Base-by-base conservation (phyloP, 371 early-diverging fungal species). In the Aphelidium insulamus region DNA sequence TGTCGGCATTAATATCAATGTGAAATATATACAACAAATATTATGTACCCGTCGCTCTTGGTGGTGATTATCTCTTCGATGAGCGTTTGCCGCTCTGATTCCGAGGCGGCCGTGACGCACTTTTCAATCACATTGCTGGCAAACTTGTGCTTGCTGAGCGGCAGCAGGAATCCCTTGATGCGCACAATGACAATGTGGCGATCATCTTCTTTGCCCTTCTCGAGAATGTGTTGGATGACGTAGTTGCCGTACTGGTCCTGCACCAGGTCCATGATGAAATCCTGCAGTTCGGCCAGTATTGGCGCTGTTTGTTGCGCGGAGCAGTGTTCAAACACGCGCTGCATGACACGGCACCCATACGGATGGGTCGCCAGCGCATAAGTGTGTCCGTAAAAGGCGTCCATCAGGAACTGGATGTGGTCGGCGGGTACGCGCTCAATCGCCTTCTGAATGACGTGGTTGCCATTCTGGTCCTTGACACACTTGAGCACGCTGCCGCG, bases 221-320 rank as follows among this genome's bases (percentile, higher is more conserved):
- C 94, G 32, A 99, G 60, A 21, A 99, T 81, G 47, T 99, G 98
- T 50, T 99, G 99, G 34, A 99, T 87, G 23, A 99, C 92, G 60
- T 99, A 99, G 64, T 99, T 99, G 37, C 99, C 99, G 44, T 98
- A 99, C 56, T 97, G 98, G 49, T 99, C 97, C 53, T 94, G 90
- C 8, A 97, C 87, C 21, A 99, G 63, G 37, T 68, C 69, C 14
- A 72, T 60, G 12, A 85, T 79, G 49, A 79, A 86, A 22, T 73
- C 65, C 54, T 88, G 87, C 26, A 95, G 61, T 52, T 94, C 95
- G 16, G 81, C 86, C 33, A 92, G 60, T 23, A 92, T 51, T n/a
- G 83, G 79, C 36, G 66, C 60, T 8, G 75, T 76, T 50, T 81
- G 79, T 25, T 57, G 62, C 23, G 83, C 87, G n/a, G 75, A 62